A percentile compares a stretch with the other conserved stretches of the same genome.
These are phyloP conservation scores for Blastobotrys elegans DNA, from an alignment of 1,139 yeast genomes.

Conservation along the genomic window DNA sequence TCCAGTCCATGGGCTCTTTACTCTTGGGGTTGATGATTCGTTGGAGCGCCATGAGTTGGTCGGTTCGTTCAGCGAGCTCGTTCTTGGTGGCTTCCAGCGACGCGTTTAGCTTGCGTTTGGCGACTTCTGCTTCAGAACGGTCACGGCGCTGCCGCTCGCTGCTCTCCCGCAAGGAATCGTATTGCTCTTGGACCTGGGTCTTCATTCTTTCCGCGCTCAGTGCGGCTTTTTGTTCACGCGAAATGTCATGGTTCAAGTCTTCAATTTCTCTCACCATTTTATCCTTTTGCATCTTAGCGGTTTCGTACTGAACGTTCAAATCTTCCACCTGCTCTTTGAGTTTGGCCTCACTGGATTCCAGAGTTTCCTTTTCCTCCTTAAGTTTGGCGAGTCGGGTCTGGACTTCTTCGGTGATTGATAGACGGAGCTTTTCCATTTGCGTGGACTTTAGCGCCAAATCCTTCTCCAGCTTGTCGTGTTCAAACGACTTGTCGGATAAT, in stretches of 20 bases:
- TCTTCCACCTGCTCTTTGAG: slow-evolving; percentile 30
- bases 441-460: slow-evolving; percentile 25
- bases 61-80: slow-evolving; percentile 26
- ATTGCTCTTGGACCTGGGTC: slow-evolving; percentile 24
- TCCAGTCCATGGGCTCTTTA: slow-evolving; percentile 21
- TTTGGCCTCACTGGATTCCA: slow-evolving; percentile 40
- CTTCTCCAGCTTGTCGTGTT: slow-evolving; percentile 27
- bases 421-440: slow-evolving; percentile 37
- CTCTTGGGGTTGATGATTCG: slow-evolving; percentile 24
- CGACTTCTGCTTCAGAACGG: slow-evolving; percentile 29
- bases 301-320: slow-evolving; percentile 22
- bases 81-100: slow-evolving; percentile 25
- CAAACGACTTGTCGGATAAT: slow-evolving; percentile 22
- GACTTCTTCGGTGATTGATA: slow-evolving; percentile 38
- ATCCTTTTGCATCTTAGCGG: slow-evolving; percentile 39
- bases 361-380: slow-evolving; percentile 31
- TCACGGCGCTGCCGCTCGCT: slow-evolving; percentile 26
- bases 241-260: slow-evolving; percentile 41
- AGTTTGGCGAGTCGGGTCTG: slow-evolving; percentile 41
- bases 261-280: slow-evolving; percentile 79
- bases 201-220: slow-evolving; percentile 25
- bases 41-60: slow-evolving; percentile 28
- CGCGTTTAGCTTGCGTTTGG: slow-evolving; percentile 26
- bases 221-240: slow-evolving; percentile 28
- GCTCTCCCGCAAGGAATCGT: slow-evolving; percentile 23